Evolutionary conservation across 164 flowering plant species (phyloP).

Genomic region (Vitis rotundifolia): DNA sequence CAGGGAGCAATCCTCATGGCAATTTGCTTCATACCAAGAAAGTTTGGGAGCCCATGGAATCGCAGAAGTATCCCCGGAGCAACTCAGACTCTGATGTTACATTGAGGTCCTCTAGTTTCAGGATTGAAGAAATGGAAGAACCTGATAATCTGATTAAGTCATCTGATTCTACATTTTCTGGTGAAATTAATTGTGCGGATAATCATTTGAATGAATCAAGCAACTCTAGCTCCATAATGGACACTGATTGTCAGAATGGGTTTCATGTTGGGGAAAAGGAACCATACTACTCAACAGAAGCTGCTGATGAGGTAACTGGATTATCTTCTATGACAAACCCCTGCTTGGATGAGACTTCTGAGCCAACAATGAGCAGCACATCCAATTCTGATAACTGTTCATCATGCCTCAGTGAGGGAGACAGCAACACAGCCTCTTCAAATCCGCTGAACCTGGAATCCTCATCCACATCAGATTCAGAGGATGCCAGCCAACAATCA

Average conservation of each 20-base stretch:
- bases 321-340: constrained; percentile 15
- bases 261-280: constrained; percentile 20
- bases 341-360: constrained; percentile 26
- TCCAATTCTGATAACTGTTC: constrained; percentile 83
- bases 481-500: constrained; percentile 65
- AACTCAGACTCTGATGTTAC: constrained; percentile 72
- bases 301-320: constrained; percentile 34
- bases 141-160: constrained; percentile 20
- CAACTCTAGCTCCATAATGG: constrained; percentile 11
- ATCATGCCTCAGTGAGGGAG: constrained; percentile 85
- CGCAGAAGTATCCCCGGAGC: constrained; percentile 57
- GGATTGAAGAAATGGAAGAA: constrained; percentile 29
- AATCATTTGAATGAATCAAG: constrained; percentile 19
- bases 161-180: constrained; percentile 19
- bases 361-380: constrained; percentile 37
- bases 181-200: constrained; percentile 22
- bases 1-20: constrained; percentile 34
- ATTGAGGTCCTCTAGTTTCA: constrained; percentile 39
- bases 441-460: constrained; percentile 62
- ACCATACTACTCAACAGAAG: constrained; percentile 18
- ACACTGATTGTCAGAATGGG: constrained; percentile 22
- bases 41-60: constrained; percentile 89
- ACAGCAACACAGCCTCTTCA: constrained; percentile 58
- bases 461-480: constrained; percentile 75
- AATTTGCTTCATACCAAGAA: constrained; percentile 49